Conservation (phyloP, 1,284 basidiomycete species). For the Thelephora terrestris region DNA sequence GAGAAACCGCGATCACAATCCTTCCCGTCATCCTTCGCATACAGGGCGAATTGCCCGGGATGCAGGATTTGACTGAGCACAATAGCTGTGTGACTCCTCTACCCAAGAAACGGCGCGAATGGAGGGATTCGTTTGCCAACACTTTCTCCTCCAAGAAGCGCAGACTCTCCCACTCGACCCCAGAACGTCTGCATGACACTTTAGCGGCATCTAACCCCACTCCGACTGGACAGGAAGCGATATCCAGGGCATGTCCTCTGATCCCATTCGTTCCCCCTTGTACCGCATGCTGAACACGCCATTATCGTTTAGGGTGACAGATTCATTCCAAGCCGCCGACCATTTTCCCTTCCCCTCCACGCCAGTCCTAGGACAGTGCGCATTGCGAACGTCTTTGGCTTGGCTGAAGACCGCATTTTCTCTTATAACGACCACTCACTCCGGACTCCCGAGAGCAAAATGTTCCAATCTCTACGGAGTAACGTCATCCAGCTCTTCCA, state of each 20-base stretch:
- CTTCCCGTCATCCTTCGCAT: too few species aligned
- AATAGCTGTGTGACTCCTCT: not conserved
- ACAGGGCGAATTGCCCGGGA: too few species aligned
- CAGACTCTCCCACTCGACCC: not conserved
- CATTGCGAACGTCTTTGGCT: conserved; percentile 36
- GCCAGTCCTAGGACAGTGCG: conserved; percentile 37
- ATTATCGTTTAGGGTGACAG: conserved; percentile 30
- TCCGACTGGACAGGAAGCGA: conserved; percentile 4
- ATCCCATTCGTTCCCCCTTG: not conserved
- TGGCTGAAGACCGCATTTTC: conserved; percentile 35
- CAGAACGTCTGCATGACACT: not conserved
- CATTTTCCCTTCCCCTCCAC: conserved; percentile 30
- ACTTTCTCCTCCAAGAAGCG: not conserved
- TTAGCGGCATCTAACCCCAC: not conserved
- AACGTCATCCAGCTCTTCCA: conserved; percentile 31
- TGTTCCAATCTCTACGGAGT: conserved; percentile 25
- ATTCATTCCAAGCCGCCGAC: conserved; percentile 31
- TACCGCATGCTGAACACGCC: not conserved
- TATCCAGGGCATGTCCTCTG: not conserved
- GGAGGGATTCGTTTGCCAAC: conserved; percentile 7
- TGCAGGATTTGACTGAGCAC: too few species aligned
- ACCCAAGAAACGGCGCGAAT: not conserved
- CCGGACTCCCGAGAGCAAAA: conserved; percentile 20
- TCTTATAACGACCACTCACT: conserved; percentile 25
- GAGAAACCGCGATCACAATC: too few species aligned